Percentiles rank a stretch among this genome's conserved stretches.
phyloP scores from a whole-genome alignment of 2,329 filamentous ascomycete genomes.

The Macrophomina phaseolina region DNA sequence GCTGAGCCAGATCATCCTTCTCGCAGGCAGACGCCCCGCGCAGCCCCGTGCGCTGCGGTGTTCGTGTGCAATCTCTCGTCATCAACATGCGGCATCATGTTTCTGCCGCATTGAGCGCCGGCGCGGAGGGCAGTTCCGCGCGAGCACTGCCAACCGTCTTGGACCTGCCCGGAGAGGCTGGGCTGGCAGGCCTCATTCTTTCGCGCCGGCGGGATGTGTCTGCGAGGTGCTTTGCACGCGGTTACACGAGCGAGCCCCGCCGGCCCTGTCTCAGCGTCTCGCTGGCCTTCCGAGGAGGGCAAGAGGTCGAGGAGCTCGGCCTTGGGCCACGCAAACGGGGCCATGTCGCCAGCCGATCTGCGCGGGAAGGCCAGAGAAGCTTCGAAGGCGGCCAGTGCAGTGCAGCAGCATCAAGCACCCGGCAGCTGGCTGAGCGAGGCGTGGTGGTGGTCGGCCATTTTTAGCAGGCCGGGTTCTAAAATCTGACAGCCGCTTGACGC shows the following conservation, averaged over 20 bases:
- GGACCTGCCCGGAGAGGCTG: not conserved
- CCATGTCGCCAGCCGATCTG: conserved; percentile 5
- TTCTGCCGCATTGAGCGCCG: not conserved
- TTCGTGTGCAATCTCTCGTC: conserved; percentile 17
- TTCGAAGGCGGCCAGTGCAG: conserved; percentile 13
- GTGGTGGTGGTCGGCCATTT: conserved; percentile 1
- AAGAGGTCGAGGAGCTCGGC: not conserved
- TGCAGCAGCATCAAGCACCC: too few species aligned
- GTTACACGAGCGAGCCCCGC: conserved; percentile 22
- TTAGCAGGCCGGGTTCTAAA: conserved; percentile 10
- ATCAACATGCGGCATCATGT: conserved; percentile 21
- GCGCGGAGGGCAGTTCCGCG: not conserved
- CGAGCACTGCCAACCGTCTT: not conserved
- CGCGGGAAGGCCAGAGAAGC: conserved; percentile 22
- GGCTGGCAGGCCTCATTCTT: not conserved
- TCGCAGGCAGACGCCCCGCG: conserved; percentile 5
- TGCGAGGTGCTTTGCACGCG: conserved; percentile 10
- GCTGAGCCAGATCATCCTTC: conserved; percentile 17
- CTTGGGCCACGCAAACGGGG: conserved; percentile 10
- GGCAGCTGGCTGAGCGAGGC: too few species aligned
- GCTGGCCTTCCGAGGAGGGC: conserved; percentile 14
- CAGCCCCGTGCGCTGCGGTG: not conserved
- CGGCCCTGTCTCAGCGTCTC: conserved; percentile 14
- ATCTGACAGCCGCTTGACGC: conserved; percentile 12
- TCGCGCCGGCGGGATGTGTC: not conserved